These are phyloP conservation scores for Fraxinus dipetala DNA, from an alignment of 305 asterid genomes.

Conservation along the genomic window DNA sequence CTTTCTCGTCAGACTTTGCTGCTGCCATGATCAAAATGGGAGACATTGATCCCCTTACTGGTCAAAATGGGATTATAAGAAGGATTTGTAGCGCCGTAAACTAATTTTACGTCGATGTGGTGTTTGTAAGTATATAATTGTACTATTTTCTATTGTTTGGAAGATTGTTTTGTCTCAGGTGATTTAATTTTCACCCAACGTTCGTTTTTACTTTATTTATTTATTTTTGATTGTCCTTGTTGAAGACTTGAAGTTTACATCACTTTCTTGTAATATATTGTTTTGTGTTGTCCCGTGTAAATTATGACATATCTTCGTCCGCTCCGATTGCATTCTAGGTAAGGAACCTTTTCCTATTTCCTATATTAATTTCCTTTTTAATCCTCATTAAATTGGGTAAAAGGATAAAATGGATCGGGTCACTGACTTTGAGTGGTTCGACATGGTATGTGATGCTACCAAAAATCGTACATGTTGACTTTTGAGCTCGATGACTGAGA, in stretches of 20 bases:
- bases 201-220: not conserved
- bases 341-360: not conserved
- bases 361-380: not conserved
- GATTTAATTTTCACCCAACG: not conserved
- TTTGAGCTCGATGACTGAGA: too few species aligned
- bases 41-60: conserved; percentile 34
- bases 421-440: too few species aligned
- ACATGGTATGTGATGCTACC: too few species aligned
- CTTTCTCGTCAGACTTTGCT: conserved; percentile 33
- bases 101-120: not conserved
- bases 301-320: not conserved
- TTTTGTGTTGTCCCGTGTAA: not conserved
- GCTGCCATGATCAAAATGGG: conserved; percentile 53
- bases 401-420: not conserved
- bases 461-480: too few species aligned
- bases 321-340: not conserved
- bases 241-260: not conserved
- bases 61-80: conserved; percentile 37
- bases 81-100: conserved; percentile 35
- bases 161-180: not conserved
- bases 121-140: not conserved
- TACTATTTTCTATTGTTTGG: not conserved
- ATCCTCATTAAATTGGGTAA: not conserved
- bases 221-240: not conserved
- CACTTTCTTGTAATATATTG: not conserved